Base-by-base conservation (phyloP, 768 basidiomycete genomes). In the Roridomyces roridus region DNA sequence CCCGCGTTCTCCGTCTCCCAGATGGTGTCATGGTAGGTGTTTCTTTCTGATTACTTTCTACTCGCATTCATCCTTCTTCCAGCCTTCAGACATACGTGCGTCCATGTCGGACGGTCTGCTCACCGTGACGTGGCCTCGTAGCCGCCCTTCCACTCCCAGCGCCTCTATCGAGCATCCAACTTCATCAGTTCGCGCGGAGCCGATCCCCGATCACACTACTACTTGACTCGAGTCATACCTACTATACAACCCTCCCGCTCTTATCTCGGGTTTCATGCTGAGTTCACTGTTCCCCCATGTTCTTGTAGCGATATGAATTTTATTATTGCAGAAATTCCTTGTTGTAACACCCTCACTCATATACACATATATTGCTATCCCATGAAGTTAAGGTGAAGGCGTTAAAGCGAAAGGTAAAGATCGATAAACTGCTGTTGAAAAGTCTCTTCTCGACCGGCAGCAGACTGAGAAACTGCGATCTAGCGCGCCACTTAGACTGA, bases 61-160 rank as follows among this genome's bases (percentile, higher is more conserved):
- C 14, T 57, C 53, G 50, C 51, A 24, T 63, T 54, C 9, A 55
- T 46, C 49, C 39, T 59, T 45, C 21, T 58, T 51, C 44, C 62
- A 80, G 79, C 69, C 73, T 46, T 65, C 68, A 40, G 74, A 77
- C 45, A 67, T 79, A 25, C 67, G 52, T 6, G 77, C 77, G 11
- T 68, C 57, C 36, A 64, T 79, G 3, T 66, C 66, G 18, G 74
- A 77, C 25, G 79, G 79, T 20, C 69, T 80, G 67, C 70, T 80
- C 28, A 75, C 70, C 9, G 75, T 80, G 46, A 74, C 76, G 35
- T 80, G 77, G 76, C 79, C 79, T 6, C 71, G 70, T 51, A 51
- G 58, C 24, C 45, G 68, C 41, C 53, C 28, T 44, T 36, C 18
- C 2, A 23, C 29, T 31, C 9, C 3, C 28, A 5, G 23, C 18